Evolutionary conservation across 129 eudicot genomes (phyloP), one percentile per base, ranked within the genome.

Genomic region (Kitagawia praeruptora): DNA sequence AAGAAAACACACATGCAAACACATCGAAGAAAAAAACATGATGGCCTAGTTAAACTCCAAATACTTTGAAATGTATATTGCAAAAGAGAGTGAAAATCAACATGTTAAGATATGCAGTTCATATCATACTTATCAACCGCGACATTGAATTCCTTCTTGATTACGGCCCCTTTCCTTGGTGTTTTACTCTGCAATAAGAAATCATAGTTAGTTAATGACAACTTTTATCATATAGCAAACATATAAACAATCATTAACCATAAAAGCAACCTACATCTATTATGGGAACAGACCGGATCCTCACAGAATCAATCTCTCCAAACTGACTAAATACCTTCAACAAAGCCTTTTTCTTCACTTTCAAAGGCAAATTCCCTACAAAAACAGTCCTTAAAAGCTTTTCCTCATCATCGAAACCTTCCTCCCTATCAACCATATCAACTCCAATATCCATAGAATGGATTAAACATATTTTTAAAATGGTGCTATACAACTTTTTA

Each of bases 151-250:
- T 88, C 81, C 84, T 89, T 88, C 91, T 86, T 86, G 80, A 90
- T 83, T n/a, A 96, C 88, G 10, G 93, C 96, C 74, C 93, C 98
- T 72, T 90, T 96, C 89, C 97, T 87, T 15, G 99, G 99, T 70
- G 89, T 85, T 82, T 90, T 92, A 48, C 88, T 86, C 99, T 96
- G 89, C 39, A 73, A 77, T 47, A 56, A 40, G 42, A 73, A 42
- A 75, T 21, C 49, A 73, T 46, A 77, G 3, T 45, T 70, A 76
- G 72, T 2, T 16, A 28, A 49, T 11, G 16, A 37, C 10, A 31
- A 28, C 31, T 37, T 37, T 23, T 75, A 77, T 41, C 38, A 28
- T 39, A 8, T 5, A 47, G 8, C 3, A 38, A 70, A 81, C 15
- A 80, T 51, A 2, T 6, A 67, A 23, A 23, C 2, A 31, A 42